These are phyloP conservation scores for Geranium incanum DNA, from an alignment of 441 rosid genomes.

Conservation along the genomic window DNA sequence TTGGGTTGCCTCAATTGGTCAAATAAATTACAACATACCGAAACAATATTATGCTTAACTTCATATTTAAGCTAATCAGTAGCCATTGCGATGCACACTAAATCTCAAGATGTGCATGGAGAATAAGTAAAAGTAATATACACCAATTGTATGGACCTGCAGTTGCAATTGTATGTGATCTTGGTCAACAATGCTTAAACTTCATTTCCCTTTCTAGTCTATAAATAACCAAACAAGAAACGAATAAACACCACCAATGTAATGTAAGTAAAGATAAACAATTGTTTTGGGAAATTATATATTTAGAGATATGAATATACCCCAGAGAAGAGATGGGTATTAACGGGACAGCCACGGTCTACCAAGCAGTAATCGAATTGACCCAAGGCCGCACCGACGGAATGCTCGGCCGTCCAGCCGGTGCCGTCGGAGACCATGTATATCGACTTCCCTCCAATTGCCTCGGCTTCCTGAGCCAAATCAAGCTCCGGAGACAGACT, in stretches of 20 bases:
- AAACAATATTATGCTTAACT: too few relatives aligned
- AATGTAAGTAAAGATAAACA: neutral
- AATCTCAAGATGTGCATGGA: neutral
- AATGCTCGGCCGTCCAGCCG: conserved; percentile 89
- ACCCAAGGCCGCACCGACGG: conserved; percentile 79
- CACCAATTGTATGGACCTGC: neutral
- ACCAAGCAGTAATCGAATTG: conserved; percentile 83
- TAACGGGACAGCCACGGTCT: conserved; percentile 80
- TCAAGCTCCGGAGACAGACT: conserved; percentile 13
- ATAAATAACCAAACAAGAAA: too few relatives aligned
- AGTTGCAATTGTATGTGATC: too few relatives aligned
- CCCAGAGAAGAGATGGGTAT: conserved; percentile 86
- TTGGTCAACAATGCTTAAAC: too few relatives aligned
- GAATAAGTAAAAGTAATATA: neutral
- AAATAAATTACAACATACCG: too few relatives aligned
- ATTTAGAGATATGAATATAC: conserved; percentile 26
- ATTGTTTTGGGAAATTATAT: too few relatives aligned
- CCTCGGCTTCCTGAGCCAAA: conserved; percentile 27
- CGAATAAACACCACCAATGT: too few relatives aligned
- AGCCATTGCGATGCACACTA: neutral
- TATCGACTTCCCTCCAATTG: conserved; percentile 42
- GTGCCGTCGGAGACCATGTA: conserved; percentile 89
- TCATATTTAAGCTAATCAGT: too few relatives aligned
- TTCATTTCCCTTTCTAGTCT: too few relatives aligned
- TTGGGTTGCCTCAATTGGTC: neutral